Evolutionary conservation across 371 early-diverging fungal genomes (phyloP).

Genomic region (Nematocida sp.): DNA sequence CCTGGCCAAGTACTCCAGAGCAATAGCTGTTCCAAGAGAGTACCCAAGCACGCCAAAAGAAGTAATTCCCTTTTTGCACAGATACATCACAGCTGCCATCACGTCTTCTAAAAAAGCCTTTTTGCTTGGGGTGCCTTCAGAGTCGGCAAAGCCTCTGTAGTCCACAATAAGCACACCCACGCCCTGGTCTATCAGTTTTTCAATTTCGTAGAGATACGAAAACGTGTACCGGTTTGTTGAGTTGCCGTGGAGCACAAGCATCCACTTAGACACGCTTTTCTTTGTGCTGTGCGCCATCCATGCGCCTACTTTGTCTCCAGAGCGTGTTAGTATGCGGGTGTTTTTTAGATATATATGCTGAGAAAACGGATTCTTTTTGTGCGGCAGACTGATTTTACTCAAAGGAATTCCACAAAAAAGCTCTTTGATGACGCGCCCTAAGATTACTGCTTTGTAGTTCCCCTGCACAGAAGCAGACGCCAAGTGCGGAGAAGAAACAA

Average conservation of each 20-base stretch:
- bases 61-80: conserved; percentile 8
- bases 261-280: background rate
- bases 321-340: conserved; percentile 3
- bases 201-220: conserved; percentile 21
- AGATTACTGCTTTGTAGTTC: conserved; percentile 15
- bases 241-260: conserved; percentile 41
- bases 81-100: conserved; percentile 45
- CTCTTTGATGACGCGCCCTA: background rate
- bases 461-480: background rate
- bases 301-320: conserved; percentile 16
- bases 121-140: conserved; percentile 44
- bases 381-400: conserved; percentile 22
- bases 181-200: conserved; percentile 24
- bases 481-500: background rate
- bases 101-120: conserved; percentile 53
- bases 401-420: conserved; percentile 24
- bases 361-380: background rate
- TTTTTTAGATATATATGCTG: conserved; percentile 8
- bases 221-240: conserved; percentile 40
- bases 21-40: conserved; percentile 61
- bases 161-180: conserved; percentile 52
- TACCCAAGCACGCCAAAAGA: conserved; percentile 46
- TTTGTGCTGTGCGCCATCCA: conserved; percentile 17
- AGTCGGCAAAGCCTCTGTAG: conserved; percentile 62
- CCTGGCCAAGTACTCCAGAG: conserved; percentile 52